These are phyloP conservation scores for Escovopsis sp. DNA, from an alignment of 2,329 filamentous ascomycete genomes.

Conservation along the genomic window DNA sequence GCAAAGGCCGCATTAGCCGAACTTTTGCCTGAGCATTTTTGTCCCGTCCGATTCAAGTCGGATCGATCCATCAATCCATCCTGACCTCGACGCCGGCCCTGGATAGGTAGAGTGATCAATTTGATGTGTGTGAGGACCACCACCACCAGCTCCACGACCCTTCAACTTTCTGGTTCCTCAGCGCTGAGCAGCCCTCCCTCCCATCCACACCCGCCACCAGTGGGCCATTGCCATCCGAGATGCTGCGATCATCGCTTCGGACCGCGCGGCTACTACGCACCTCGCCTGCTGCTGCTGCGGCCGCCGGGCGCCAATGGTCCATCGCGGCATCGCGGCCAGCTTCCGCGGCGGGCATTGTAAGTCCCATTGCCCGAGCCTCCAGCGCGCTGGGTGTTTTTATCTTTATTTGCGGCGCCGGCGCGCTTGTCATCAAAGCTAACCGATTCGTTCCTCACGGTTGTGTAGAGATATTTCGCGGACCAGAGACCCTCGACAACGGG, in stretches of 20 bases:
- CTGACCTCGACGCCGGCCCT: too few species aligned
- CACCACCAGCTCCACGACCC: too few species aligned
- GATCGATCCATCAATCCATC: too few species aligned
- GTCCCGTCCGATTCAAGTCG: slow-evolving; percentile 12
- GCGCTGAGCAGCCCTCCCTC: slow-evolving; percentile 11
- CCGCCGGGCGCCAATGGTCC: slow-evolving; percentile 45
- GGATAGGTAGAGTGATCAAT: too few species aligned
- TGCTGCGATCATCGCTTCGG: slow-evolving; percentile 56
- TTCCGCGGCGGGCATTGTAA: slow-evolving; percentile 17
- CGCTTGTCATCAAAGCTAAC: too few species aligned
- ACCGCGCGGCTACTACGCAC: slow-evolving; percentile 45
- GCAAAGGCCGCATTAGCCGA: slow-evolving; percentile 25
- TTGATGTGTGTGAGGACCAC: too few species aligned
- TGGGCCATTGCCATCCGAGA: slow-evolving; percentile 38
- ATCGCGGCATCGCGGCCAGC: slow-evolving; percentile 21
- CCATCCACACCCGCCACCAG: slow-evolving; percentile 18
- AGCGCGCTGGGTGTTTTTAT: not conserved
- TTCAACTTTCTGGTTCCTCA: slow-evolving; percentile 7
- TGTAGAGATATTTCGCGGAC: slow-evolving; percentile 43
- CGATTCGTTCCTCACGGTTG: not conserved
- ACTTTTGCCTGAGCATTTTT: slow-evolving; percentile 31
- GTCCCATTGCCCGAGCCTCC: slow-evolving; percentile 7
- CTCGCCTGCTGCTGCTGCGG: slow-evolving; percentile 37
- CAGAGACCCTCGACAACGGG: slow-evolving; percentile 34
- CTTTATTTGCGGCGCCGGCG: too few species aligned